Base-by-base conservation (phyloP, 2,329 filamentous ascomycete genomes). In the Monosporascus sp. region DNA sequence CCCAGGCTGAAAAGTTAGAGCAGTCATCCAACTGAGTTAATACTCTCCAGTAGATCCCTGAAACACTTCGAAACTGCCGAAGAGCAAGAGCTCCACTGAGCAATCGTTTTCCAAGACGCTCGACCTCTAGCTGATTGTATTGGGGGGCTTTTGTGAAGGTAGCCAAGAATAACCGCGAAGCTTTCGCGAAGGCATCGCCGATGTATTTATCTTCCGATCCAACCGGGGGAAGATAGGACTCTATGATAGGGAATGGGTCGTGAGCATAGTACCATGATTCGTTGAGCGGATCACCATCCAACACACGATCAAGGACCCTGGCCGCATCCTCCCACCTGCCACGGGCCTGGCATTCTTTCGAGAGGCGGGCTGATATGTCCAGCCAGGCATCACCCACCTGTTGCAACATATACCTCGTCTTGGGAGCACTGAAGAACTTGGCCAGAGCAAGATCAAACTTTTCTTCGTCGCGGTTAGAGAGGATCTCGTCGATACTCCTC, bases 191-290 rank as follows among this genome's bases (percentile, higher is more conserved):
- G 48, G 49, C 43, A 49, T 58, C 45, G 6, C 24, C 31, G 25
- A 31, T 47, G 47, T 49, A 54, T 24, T 48, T 44, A 8, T 46
- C 49, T 20, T 57, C 37, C 6, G 48, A 22, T 31, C 59, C 50
- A 22, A 24, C 52, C 37, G 51, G 60, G 15, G 52, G 51, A 27
- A 69, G 55, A 22, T 66, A 53, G 6, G 54, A 61, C 4, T 68
- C 56, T 37, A 75, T 66, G 9, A 75, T 58, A 2, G 57, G 18
- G 2, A 71, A 43, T 7, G 74, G 73, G 0, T 68, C 48, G 54
- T 71, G 66, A n/a, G 60, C 64, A 48, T 69, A 67, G 46, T 70
- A 76, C 15, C 61, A 55, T 7, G 50, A 58, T 55, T 72, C 70
- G 17, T 65, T 56, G 1, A 75, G 49, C 5, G 63, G 54, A 1